Evolutionary conservation across 2,329 filamentous ascomycete species (phyloP).

Genomic region (Penicillium sp.): DNA sequence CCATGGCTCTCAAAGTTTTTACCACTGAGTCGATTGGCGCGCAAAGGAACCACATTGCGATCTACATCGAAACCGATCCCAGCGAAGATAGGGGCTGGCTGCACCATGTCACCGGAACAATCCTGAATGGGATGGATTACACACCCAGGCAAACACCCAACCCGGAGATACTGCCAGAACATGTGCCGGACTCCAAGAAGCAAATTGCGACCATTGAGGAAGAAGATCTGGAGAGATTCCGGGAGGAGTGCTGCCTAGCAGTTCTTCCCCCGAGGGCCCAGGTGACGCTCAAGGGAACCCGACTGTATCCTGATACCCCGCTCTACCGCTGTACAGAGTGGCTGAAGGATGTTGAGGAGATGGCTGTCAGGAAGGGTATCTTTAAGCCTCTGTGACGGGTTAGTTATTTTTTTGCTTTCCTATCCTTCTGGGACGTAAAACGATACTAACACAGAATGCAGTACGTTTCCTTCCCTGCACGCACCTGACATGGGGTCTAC

Average conservation of each 20-base stretch:
- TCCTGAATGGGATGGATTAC: conserved; percentile 19
- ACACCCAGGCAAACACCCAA: conserved; percentile 8
- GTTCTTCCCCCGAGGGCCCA: conserved; percentile 15
- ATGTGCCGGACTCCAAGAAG: conserved; percentile 12
- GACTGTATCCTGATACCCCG: conserved; percentile 12
- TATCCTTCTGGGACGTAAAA: too few relatives aligned
- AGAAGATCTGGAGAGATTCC: conserved; percentile 11
- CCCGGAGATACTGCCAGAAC: conserved; percentile 5
- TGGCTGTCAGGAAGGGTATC: conserved; percentile 18
- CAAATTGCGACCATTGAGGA: conserved; percentile 15
- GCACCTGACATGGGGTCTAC: background rate
- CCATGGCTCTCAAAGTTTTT: conserved; percentile 15
- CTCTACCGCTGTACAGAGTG: conserved; percentile 16
- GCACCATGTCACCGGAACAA: conserved; percentile 19
- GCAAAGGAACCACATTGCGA: conserved; percentile 16
- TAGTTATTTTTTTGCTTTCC: background rate
- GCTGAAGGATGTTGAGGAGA: conserved; percentile 16
- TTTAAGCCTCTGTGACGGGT: conserved; percentile 6
- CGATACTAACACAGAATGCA: background rate
- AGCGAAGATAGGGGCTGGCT: conserved; percentile 5
- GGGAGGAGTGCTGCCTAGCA: conserved; percentile 12
- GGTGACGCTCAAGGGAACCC: conserved; percentile 9
- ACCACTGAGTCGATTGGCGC: conserved; percentile 14
- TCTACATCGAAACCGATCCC: conserved; percentile 19
- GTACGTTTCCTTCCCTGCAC: background rate